Evolutionary conservation across 805 yeast genomes (phyloP), one percentile per base, ranked within the genome.

Genomic region (Sugiyamaella smithiae): DNA sequence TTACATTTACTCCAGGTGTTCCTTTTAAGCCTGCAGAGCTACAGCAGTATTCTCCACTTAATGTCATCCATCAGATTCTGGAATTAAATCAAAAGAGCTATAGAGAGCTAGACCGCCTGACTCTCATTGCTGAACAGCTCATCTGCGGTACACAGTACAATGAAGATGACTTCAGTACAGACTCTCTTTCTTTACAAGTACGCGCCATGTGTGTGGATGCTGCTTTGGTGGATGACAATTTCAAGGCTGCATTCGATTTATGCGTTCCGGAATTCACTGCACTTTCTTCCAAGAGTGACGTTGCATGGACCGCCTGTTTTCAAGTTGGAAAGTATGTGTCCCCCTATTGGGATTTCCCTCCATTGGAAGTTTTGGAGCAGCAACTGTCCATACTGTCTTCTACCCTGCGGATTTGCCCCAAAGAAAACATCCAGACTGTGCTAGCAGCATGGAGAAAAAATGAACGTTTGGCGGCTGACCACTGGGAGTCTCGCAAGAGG

Each of bases 261-360:
- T 60, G 69, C 36, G 54, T 56, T 35, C 49, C 52, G 17, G 46
- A 48, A 11, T 50, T 62, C 3, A 48, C 55, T 35, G 26, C 50
- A 8, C 26, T 45, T 23, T 42, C 59, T 23, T 20, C 14, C 16
- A 41, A 5, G 44, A 53, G 24, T 48, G 54, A 35, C 26, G 59
- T 59, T 12, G 61, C 69, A 5, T 88, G 96, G 96, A 72, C 81
- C 22, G 79, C 86, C 0, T 79, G 84, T 52, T 84, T 82, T 57
- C 95, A 87, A 57, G 81, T 84, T 2, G 85, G 86, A 2, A 84
- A 85, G 64, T 76, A 63, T 63, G 59, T 66, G 26, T 72, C 78
- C 16, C 77, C 79, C 5, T 64, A 64, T 20, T 72, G 79, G 79
- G 57, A 67, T 23, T 69, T 65, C 36, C 62, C 62, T 1, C 74